A percentile compares a stretch with the other conserved stretches of the same genome.
phyloP scores from a whole-genome alignment of 2,329 filamentous ascomycete genomes.

The Hypoxylon sp. region DNA sequence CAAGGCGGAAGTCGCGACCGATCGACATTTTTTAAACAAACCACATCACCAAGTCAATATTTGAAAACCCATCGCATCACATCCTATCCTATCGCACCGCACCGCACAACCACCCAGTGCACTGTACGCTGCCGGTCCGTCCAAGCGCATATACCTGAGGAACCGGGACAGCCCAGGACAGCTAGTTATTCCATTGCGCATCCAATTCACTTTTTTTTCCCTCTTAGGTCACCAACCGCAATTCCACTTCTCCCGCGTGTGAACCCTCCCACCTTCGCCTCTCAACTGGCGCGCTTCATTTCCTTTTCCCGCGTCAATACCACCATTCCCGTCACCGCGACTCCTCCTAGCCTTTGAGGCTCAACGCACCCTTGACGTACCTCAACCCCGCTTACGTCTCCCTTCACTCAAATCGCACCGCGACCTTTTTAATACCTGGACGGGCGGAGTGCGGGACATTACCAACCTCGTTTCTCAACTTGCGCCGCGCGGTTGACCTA shows the following conservation, averaged over 20 bases:
- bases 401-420: conserved; percentile 1
- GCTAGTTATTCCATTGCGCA: conserved; percentile 7
- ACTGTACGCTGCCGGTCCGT: not conserved
- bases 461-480: conserved; percentile 1
- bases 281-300: conserved; percentile 36
- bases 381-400: conserved; percentile 25
- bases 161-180: not conserved
- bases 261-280: conserved; percentile 4
- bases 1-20: conserved; percentile 43
- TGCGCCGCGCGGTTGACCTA: conserved; percentile 11
- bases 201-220: conserved; percentile 6
- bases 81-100: conserved; percentile 35
- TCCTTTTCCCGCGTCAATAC: conserved; percentile 41
- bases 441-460: not conserved
- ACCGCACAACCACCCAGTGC: conserved; percentile 17
- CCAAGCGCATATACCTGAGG: conserved; percentile 8
- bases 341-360: conserved; percentile 27
- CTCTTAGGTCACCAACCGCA: not conserved
- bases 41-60: conserved; percentile 47
- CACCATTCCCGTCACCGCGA: conserved; percentile 27
- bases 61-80: conserved; percentile 35
- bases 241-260: not conserved
- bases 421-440: conserved; percentile 4
- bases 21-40: conserved; percentile 46
- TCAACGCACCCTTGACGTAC: conserved; percentile 32